These are phyloP conservation scores for Conoideocrella luteorostrata DNA, from an alignment of 2,329 filamentous ascomycete genomes.

Conservation along the genomic window DNA sequence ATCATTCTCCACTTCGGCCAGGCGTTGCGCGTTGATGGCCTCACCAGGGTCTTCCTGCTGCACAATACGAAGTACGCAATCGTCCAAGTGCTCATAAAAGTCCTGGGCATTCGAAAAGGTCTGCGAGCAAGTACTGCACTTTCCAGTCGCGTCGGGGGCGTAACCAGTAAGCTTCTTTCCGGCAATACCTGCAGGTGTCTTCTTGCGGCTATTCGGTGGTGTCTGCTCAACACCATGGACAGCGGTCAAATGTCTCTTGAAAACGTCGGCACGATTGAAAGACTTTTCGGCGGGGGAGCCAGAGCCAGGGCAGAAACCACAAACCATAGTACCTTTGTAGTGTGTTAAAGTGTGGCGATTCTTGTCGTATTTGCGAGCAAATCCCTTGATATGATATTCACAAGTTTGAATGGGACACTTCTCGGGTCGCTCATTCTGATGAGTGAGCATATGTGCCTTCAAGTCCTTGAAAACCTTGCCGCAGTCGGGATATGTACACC, in stretches of 20 bases:
- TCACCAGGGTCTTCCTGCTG: slow-evolving; percentile 66
- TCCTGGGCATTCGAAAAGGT: slow-evolving; percentile 93
- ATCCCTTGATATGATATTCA: slow-evolving; percentile 88
- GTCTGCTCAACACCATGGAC: slow-evolving; percentile 92
- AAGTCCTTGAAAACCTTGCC: slow-evolving; percentile 84
- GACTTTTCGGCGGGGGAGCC: slow-evolving; percentile 88
- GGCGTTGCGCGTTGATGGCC: slow-evolving; percentile 59
- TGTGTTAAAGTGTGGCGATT: slow-evolving; percentile 90
- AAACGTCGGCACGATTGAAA: slow-evolving; percentile 92
- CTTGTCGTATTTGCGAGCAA: slow-evolving; percentile 94
- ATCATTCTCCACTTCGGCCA: slow-evolving; percentile 61
- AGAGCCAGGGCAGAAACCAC: slow-evolving; percentile 85
- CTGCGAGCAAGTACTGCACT: slow-evolving; percentile 88
- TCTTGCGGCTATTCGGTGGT: slow-evolving; percentile 85
- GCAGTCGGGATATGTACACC: slow-evolving; percentile 78
- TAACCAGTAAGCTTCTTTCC: slow-evolving; percentile 65
- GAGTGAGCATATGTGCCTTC: slow-evolving; percentile 90
- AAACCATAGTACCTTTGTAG: slow-evolving; percentile 97
- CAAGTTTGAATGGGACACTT: slow-evolving; percentile 91
- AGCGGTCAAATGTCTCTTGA: slow-evolving; percentile 87
- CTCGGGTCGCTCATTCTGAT: slow-evolving; percentile 83
- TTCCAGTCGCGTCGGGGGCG: slow-evolving; percentile 75
- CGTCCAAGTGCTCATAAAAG: slow-evolving; percentile 94
- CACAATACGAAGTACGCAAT: slow-evolving; percentile 65
- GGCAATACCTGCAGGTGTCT: slow-evolving; percentile 32